A percentile compares a stretch with the other conserved stretches of the same genome.
phyloP scores from a whole-genome alignment of 805 yeast species.

The Hanseniaspora valbyensis region DNA sequence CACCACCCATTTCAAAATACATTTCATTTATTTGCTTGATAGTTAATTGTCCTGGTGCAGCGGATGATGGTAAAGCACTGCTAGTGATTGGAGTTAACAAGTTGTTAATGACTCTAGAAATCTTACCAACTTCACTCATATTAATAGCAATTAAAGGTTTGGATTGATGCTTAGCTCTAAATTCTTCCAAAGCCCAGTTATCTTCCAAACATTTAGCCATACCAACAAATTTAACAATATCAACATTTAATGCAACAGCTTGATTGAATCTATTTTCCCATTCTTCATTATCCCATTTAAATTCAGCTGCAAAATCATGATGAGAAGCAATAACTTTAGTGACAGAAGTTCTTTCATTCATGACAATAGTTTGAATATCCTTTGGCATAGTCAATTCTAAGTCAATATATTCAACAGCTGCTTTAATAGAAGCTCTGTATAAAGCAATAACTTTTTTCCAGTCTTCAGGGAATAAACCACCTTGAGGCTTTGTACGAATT shows the following conservation, averaged over 20 bases:
- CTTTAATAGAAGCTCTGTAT: slow-evolving; percentile 51
- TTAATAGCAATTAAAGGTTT: slow-evolving; percentile 74
- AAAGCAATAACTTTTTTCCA: slow-evolving; percentile 39
- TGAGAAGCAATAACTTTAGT: slow-evolving; percentile 74
- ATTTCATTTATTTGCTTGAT: slow-evolving; percentile 52
- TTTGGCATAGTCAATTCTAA: slow-evolving; percentile 62
- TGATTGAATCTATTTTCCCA: slow-evolving; percentile 66
- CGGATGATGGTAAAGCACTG: slow-evolving; percentile 48
- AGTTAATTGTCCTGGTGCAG: slow-evolving; percentile 73
- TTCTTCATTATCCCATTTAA: slow-evolving; percentile 55
- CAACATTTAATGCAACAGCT: slow-evolving; percentile 56
- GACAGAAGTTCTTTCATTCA: slow-evolving; percentile 39
- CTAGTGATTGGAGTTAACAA: slow-evolving; percentile 80
- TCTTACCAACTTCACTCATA: slow-evolving; percentile 63
- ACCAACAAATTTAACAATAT: slow-evolving; percentile 75
- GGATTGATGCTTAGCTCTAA: slow-evolving; percentile 43
- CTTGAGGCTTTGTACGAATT: slow-evolving; percentile 65
- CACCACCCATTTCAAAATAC: slow-evolving; percentile 50
- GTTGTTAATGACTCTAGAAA: slow-evolving; percentile 67
- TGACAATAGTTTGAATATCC: slow-evolving; percentile 40
- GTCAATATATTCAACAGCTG: slow-evolving; percentile 74
- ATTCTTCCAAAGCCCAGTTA: slow-evolving; percentile 59
- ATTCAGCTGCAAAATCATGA: slow-evolving; percentile 56
- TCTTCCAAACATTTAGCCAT: slow-evolving; percentile 54
- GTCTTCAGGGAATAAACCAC: slow-evolving; percentile 68